Evolutionary conservation across 1,284 basidiomycete species (phyloP).

Genomic region (Fomitopsis betulina): DNA sequence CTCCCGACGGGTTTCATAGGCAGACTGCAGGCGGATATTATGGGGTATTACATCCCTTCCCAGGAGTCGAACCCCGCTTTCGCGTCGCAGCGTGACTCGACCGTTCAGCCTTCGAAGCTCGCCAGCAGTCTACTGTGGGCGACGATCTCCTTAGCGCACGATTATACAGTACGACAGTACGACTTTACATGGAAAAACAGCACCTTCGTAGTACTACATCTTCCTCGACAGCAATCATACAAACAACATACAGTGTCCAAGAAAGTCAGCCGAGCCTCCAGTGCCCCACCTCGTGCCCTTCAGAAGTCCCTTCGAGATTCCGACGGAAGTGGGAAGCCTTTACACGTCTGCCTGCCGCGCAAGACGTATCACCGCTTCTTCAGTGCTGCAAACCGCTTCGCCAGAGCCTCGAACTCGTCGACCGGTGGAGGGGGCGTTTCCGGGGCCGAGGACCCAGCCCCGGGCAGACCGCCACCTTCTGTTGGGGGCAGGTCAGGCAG

Average conservation of each 20-base stretch:
- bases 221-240: not conserved
- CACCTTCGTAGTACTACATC: not conserved
- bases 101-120: no score
- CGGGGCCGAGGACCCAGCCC: conserved; percentile 15
- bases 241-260: not conserved
- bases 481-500: conserved; percentile 45
- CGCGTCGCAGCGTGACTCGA: not conserved
- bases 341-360: not conserved
- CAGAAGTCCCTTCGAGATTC: not conserved
- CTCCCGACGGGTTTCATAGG: not conserved
- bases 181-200: not conserved
- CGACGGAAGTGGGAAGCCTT: not conserved
- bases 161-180: not conserved
- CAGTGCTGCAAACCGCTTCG: conserved; percentile 72
- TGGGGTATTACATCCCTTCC: not conserved
- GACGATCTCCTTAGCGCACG: no score
- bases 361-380: conserved; percentile 57
- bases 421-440: conserved; percentile 26
- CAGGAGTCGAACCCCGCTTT: no score
- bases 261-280: not conserved
- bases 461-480: conserved; percentile 32
- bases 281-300: not conserved
- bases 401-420: conserved; percentile 68
- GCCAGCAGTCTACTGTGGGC: no score
- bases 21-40: not conserved